A percentile compares a stretch with the other conserved stretches of the same genome.
Conservation (phyloP, 1,284 basidiomycete genomes). For the Xerocomus amazonicus region DNA sequence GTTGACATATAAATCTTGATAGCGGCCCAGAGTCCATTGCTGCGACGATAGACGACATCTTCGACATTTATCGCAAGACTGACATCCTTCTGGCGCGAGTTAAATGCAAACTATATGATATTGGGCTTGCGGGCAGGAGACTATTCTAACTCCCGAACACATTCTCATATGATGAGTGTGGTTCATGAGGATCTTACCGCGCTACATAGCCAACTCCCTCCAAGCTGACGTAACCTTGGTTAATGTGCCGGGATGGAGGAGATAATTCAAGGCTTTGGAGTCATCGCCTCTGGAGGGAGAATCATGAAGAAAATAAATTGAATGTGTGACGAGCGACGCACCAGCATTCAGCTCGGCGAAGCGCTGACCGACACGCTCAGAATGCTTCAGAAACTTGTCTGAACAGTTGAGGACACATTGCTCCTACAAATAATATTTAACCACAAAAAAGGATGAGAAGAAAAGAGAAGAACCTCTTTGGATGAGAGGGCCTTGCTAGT, state of each 20-base stretch:
- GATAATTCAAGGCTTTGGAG: conserved; percentile 27
- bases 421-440: conserved; percentile 45
- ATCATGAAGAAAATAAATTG: neutral
- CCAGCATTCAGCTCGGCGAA: conserved; percentile 91
- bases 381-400: conserved; percentile 98
- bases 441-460: neutral
- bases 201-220: conserved; percentile 5
- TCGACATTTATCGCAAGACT: too few relatives aligned
- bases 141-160: conserved; percentile 19
- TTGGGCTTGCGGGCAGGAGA: conserved; percentile 10
- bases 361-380: conserved; percentile 88
- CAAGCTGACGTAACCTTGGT: neutral
- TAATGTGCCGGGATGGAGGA: neutral
- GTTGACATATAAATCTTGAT: too few relatives aligned
- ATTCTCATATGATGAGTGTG: conserved; percentile 15
- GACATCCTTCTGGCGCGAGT: neutral
- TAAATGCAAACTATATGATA: conserved; percentile 10
- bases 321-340: conserved; percentile 35
- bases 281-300: conserved; percentile 31
- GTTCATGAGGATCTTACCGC: conserved; percentile 14
- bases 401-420: conserved; percentile 70
- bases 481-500: conserved; percentile 89
- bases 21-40: too few relatives aligned
- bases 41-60: too few relatives aligned
- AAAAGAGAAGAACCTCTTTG: conserved; percentile 75